Percentiles rank a stretch among this genome's conserved stretches.
phyloP scores from a whole-genome alignment of 352 stramenopile species.

The Globisporangium recalcitrans region DNA sequence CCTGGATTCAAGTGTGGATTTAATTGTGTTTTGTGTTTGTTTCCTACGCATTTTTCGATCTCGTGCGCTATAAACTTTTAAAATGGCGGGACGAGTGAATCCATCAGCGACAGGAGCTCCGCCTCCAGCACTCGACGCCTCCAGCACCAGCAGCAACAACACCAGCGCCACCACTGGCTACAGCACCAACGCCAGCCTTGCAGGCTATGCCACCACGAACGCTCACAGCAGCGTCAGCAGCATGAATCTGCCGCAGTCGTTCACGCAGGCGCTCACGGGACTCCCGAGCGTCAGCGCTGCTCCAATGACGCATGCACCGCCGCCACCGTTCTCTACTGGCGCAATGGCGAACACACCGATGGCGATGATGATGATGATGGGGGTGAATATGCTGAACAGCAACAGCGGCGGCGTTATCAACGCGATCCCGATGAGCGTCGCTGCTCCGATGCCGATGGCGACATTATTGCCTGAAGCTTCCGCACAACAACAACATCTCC shows the following conservation, averaged over 20 bases:
- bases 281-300: not conserved
- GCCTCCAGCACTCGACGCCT: not conserved
- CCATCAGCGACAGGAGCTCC: not conserved
- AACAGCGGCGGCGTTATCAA: not conserved
- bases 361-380: constrained; percentile 4
- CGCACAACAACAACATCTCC: not conserved
- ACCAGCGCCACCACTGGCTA: not conserved
- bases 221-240: not conserved
- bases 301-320: not conserved
- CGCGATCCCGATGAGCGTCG: not conserved
- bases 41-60: too few species aligned
- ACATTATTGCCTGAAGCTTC: not conserved
- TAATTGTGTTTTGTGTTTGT: too few species aligned
- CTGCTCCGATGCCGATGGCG: not conserved
- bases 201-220: not conserved
- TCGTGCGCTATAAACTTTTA: too few species aligned
- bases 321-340: not conserved
- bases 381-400: not conserved
- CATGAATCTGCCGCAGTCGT: constrained; percentile 8
- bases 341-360: not conserved
- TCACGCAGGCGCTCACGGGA: constrained; percentile 10
- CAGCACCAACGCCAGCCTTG: not conserved
- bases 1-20: too few species aligned
- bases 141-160: not conserved
- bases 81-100: constrained; percentile 11